Base-by-base conservation (phyloP, 1,284 basidiomycete species). In the Tremellales sp. region DNA sequence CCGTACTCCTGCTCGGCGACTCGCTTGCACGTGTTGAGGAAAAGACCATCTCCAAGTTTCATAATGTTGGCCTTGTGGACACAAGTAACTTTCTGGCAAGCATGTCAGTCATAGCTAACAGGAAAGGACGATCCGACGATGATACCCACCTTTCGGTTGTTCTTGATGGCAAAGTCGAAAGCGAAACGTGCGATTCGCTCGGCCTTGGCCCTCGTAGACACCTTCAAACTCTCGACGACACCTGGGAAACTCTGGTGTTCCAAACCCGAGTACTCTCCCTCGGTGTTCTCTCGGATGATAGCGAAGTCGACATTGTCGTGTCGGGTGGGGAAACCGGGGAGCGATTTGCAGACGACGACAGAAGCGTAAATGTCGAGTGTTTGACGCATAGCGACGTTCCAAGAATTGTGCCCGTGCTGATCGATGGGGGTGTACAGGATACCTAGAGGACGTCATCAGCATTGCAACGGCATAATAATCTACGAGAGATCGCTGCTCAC, bases 21-120 rank as follows among this genome's bases (percentile, higher is more conserved):
- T 56, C 84, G 82, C 65, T 92, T 88, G 85, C 97, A 99, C 25
- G 94, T 97, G 78, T 94, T 96, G 66, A 99, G 82, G 85, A 98
- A 99, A 43, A 99, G 84, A 77, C 96, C 96, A 72, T 98, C 96
- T 74, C 93, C 94, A 65, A 98, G 85, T 78, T 98, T 98, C 96
- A 98, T 98, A 80, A 99, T 98, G 81, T 98, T 98, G 70, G 96
- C 96, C 79, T 99, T 99, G 85, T 99, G 96, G 44, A 99, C 93
- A 73, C 93, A 97, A 49, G 96, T 98, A 64, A 99, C 96, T 86
- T 94, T 97, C 89, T 94, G 52, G 5, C 6, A n/a, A n/a, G n/a
- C n/a, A 5, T 6, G 23, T 40, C 39, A 40, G 39, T 21, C 23
- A 21, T 13, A 12, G 19, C 17, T 19, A n/a, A 12, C n/a, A 29